phyloP scores from a whole-genome alignment of 1,139 yeast species.

The Suhomyces panamericanus region DNA sequence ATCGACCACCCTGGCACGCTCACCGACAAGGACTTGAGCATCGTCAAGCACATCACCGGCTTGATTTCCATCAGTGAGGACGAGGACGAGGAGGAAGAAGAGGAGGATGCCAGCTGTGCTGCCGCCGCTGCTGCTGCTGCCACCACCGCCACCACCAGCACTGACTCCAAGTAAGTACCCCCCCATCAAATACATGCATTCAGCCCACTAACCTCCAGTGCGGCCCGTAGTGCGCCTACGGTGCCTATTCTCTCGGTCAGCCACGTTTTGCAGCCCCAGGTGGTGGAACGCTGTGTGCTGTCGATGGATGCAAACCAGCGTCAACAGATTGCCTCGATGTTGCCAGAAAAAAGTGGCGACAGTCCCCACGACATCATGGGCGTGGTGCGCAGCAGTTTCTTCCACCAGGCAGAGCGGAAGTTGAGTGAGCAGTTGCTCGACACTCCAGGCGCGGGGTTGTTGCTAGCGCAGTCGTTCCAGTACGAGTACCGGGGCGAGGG shows the following conservation, averaged over 20 bases:
- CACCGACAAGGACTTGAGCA: slow-evolving; percentile 60
- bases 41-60: slow-evolving; percentile 53
- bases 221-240: background rate
- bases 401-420: slow-evolving; percentile 46
- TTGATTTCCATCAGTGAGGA: slow-evolving; percentile 49
- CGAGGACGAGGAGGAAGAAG: slow-evolving; percentile 47
- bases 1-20: slow-evolving; percentile 61
- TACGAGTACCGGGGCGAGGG: slow-evolving; percentile 61
- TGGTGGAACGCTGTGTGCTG: slow-evolving; percentile 42
- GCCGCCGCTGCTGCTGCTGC: background rate
- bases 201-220: slow-evolving; percentile 5
- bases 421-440: slow-evolving; percentile 45
- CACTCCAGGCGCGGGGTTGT: slow-evolving; percentile 50
- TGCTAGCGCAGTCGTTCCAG: slow-evolving; percentile 53
- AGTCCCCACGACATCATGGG: slow-evolving; percentile 34
- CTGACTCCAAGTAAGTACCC: slow-evolving; percentile 15
- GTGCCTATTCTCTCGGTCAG: slow-evolving; percentile 31
- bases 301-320: slow-evolving; percentile 39
- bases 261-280: slow-evolving; percentile 43
- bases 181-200: slow-evolving; percentile 2
- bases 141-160: background rate
- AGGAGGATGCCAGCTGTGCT: too few species aligned
- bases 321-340: slow-evolving; percentile 31
- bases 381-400: slow-evolving; percentile 55
- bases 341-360: slow-evolving; percentile 44